Percentiles rank a stretch among this genome's conserved stretches.
These are phyloP conservation scores for Drechslerella dactyloides DNA, from an alignment of 2,329 filamentous ascomycete species.

Conservation along the genomic window DNA sequence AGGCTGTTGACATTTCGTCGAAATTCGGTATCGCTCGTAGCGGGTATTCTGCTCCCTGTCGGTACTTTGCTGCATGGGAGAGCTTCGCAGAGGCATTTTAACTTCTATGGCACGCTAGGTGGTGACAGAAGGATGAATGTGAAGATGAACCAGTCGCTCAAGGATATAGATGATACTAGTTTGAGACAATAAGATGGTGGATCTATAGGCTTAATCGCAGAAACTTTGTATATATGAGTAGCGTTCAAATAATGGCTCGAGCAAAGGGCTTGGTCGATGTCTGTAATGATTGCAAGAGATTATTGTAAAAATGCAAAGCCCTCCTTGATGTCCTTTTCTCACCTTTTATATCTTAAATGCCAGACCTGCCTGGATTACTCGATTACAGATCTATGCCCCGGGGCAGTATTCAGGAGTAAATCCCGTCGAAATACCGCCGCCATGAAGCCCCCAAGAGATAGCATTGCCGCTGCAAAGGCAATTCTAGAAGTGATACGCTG, in stretches of 20 bases:
- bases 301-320: too few relatives aligned
- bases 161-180: too few relatives aligned
- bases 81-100: conserved; percentile 18
- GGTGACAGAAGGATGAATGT: not conserved
- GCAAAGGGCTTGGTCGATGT: too few relatives aligned
- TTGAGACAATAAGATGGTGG: too few relatives aligned
- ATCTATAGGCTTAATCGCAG: too few relatives aligned
- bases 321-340: too few relatives aligned
- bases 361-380: not conserved
- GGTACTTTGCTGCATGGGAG: not conserved
- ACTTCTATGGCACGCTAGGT: not conserved
- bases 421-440: not conserved
- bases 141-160: too few relatives aligned
- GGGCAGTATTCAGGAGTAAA: conserved; percentile 9
- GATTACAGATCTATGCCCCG: not conserved
- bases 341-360: too few relatives aligned
- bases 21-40: conserved; percentile 42
- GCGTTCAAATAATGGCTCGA: too few relatives aligned
- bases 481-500: conserved; percentile 37
- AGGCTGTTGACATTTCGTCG: conserved; percentile 26
- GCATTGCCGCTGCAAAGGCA: conserved; percentile 9
- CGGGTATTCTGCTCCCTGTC: conserved; percentile 8
- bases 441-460: conserved; percentile 36
- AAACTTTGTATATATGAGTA: too few relatives aligned
- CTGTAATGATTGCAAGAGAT: too few relatives aligned